Evolutionary conservation across 2,329 filamentous ascomycete species (phyloP).

Genomic region (Aspergillus sp.): DNA sequence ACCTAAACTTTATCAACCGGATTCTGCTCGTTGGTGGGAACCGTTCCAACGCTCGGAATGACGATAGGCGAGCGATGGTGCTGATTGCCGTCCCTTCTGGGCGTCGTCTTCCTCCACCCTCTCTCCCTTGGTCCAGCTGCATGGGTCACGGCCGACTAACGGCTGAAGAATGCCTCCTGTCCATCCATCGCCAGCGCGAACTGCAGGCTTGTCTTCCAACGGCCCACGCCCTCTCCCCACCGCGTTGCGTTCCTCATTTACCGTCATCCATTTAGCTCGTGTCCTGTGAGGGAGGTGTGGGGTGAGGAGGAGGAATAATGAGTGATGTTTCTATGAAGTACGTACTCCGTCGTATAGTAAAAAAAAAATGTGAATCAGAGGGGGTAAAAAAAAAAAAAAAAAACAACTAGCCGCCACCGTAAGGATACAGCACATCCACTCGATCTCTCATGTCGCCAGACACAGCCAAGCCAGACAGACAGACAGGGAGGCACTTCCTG

Average conservation of each 20-base stretch:
- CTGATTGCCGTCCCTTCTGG: no score
- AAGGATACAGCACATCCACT: no score
- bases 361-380: no score
- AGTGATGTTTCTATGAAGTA: no score
- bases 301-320: background rate
- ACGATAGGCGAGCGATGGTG: background rate
- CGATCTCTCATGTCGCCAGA: no score
- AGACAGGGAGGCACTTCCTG: no score
- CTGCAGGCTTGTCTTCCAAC: conserved; percentile 1
- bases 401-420: no score
- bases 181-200: background rate
- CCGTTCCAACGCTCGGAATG: background rate
- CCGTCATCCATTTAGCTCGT: background rate
- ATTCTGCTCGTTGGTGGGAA: background rate
- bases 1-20: conserved; percentile 8
- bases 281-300: background rate
- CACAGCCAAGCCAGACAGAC: no score
- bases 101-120: no score
- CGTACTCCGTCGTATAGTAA: no score
- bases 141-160: conserved; percentile 5
- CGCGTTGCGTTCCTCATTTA: background rate
- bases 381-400: no score
- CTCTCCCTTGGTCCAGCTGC: conserved; percentile 1
- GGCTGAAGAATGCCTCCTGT: conserved; percentile 4
- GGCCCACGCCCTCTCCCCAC: background rate